Evolutionary conservation across 805 yeast species (phyloP).

Genomic region (Blastobotrys muscicola): DNA sequence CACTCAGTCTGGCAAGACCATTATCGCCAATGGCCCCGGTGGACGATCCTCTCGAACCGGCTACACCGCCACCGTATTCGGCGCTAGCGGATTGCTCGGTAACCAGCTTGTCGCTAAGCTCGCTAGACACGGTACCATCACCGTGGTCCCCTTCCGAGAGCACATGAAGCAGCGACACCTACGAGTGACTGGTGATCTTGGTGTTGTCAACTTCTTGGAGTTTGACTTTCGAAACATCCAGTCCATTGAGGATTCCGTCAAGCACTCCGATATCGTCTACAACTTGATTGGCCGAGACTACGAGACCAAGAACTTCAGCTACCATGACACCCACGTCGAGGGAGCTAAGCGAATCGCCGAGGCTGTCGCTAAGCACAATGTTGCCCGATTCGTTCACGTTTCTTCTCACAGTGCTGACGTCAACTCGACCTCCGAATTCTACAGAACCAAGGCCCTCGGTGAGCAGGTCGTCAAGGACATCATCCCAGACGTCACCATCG

Average conservation of each 20-base stretch:
- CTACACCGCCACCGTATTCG: conserved; percentile 81
- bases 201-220: conserved; percentile 77
- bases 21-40: conserved; percentile 62
- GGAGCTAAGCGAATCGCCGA: conserved; percentile 68
- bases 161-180: conserved; percentile 68
- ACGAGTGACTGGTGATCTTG: conserved; percentile 78
- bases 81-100: conserved; percentile 73
- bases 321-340: conserved; percentile 78
- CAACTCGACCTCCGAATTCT: conserved; percentile 56
- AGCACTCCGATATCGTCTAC: conserved; percentile 73
- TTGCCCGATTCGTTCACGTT: conserved; percentile 68
- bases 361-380: conserved; percentile 59
- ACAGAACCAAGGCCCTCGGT: conserved; percentile 71
- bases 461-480: conserved; percentile 61
- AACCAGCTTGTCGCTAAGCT: conserved; percentile 59
- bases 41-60: conserved; percentile 80
- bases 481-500: conserved; percentile 70
- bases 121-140: conserved; percentile 73
- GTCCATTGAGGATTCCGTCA: conserved; percentile 67
- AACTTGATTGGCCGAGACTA: conserved; percentile 71
- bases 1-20: conserved; percentile 67
- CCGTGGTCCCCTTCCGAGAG: conserved; percentile 74
- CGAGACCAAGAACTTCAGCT: conserved; percentile 68
- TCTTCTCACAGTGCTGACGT: conserved; percentile 71
- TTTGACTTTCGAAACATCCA: conserved; percentile 70